Percentiles rank a stretch among this genome's conserved stretches.
phyloP scores from a whole-genome alignment of 2,329 filamentous ascomycete genomes.

The Penicillium sumatraense region DNA sequence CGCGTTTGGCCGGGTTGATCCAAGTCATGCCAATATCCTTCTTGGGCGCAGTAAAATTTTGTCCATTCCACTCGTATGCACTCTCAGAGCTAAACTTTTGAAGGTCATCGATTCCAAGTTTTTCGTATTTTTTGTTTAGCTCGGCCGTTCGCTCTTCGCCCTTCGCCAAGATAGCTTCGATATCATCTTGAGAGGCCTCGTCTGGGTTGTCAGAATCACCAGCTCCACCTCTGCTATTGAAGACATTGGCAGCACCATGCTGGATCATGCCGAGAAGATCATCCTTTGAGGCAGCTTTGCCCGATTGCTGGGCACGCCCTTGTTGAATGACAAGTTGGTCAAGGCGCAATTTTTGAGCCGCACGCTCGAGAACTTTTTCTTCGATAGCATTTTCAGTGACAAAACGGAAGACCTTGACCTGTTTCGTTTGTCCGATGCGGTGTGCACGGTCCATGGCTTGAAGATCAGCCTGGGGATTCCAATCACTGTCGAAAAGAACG shows the following conservation, averaged over 20 bases:
- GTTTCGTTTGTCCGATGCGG: conserved; percentile 97
- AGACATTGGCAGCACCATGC: conserved; percentile 94
- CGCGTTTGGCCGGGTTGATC: conserved; percentile 98
- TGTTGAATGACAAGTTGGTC: conserved; percentile 98
- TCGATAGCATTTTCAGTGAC: conserved; percentile 98
- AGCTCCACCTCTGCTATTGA: conserved; percentile 71
- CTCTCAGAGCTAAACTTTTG: conserved; percentile 98
- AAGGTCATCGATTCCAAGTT: conserved; percentile 92
- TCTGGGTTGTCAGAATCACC: conserved; percentile 62
- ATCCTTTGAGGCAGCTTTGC: conserved; percentile 92
- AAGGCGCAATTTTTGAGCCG: conserved; percentile 92
- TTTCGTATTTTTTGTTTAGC: conserved; percentile 92
- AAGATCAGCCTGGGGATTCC: conserved; percentile 97
- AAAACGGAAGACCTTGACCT: conserved; percentile 94
- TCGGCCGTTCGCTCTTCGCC: conserved; percentile 89
- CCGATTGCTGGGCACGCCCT: conserved; percentile 87
- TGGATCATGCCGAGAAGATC: conserved; percentile 98
- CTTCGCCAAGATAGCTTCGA: conserved; percentile 82
- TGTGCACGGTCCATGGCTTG: conserved; percentile 99
- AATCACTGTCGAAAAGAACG: conserved; percentile 95
- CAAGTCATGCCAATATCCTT: conserved; percentile 91
- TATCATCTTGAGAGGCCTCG: conserved; percentile 82
- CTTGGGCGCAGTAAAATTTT: conserved; percentile 90
- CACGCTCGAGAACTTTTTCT: conserved; percentile 95
- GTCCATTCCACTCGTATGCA: conserved; percentile 98